Evolutionary conservation across 148 eudicot species (phyloP), one percentile per base, ranked within the genome.

Genomic region (Rhododendron henanense): DNA sequence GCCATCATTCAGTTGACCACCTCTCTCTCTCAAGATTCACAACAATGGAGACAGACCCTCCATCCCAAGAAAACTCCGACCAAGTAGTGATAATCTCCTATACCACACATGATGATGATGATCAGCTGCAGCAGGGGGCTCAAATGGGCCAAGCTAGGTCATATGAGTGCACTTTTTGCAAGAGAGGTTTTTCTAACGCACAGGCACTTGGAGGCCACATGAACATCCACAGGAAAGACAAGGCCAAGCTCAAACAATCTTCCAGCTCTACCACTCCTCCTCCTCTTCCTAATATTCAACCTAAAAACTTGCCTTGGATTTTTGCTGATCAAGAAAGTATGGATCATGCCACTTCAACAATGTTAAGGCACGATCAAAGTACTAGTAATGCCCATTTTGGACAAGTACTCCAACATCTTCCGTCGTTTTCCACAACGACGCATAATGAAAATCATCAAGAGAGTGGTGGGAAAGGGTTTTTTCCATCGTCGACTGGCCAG

Each of bases 141-240:
- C 85, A 83, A 33, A 10, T 6, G 31, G 28, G 78, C 31, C 85
- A 67, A 33, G 39, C 6, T 25, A 83, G 85, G 57, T 69, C 85
- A 69, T 84, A 71, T 25, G 78, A 84, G 71, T 84, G 85, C 85
- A 31, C 8, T 31, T 84, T 84, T 33, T 84, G 85, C 85, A 85
- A 85, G 19, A 53, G 84, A 79, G 84, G 86, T 10, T 87, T 87
- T 78, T 84, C 86, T 39, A 87, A 84, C 71, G 88, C 88, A 47
- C 86, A 87, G 9, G 88, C 88, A 65, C 86, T 87, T 1, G 88
- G 88, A 83, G 88, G 88, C 3, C 88, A 87, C 86, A 87, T 87
- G 88, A 87, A 87, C 71, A 84, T 87, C 76, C 88, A 87, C 63
- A 59, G 88, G 73, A 87, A 87, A 71, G 86, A 87, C 73, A 84